phyloP scores from a whole-genome alignment of 1,284 basidiomycete species.

The Cutaneotrichosporon cutaneum region DNA sequence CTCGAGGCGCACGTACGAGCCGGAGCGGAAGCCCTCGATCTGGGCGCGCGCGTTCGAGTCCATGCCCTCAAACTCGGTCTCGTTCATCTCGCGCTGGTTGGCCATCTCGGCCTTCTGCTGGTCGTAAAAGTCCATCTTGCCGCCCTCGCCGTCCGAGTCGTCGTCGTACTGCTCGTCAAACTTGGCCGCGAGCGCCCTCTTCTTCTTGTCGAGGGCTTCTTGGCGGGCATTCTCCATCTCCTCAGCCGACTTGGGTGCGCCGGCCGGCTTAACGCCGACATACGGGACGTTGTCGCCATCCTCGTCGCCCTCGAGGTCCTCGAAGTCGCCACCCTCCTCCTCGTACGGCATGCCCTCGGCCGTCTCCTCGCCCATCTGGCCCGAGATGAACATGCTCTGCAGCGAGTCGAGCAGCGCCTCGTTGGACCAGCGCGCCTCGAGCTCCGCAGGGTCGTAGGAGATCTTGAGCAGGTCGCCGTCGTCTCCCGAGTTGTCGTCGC shows the following conservation, averaged over 20 bases:
- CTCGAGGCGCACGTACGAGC: conserved; percentile 92
- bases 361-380: conserved; percentile 52
- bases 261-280: conserved; percentile 43
- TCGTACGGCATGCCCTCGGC: conserved; percentile 53
- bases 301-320: conserved; percentile 57
- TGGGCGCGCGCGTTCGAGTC: conserved; percentile 75
- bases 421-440: conserved; percentile 73
- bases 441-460: conserved; percentile 54
- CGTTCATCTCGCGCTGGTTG: conserved; percentile 78
- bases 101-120: conserved; percentile 90
- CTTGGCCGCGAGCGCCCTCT: conserved; percentile 86
- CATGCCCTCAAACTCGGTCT: conserved; percentile 78
- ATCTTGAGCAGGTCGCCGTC: conserved; percentile 74
- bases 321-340: conserved; percentile 56
- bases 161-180: conserved; percentile 98
- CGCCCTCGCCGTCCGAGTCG: conserved; percentile 65
- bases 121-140: conserved; percentile 80
- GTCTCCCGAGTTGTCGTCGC: conserved; percentile 46
- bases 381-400: conserved; percentile 87
- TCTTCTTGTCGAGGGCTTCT: conserved; percentile 74
- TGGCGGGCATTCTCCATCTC: conserved; percentile 56
- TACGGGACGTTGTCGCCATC: conserved; percentile 54
- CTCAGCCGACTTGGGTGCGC: conserved; percentile 14
- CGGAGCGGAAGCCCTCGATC: conserved; percentile 87
- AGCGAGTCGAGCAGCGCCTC: conserved; percentile 83